Base-by-base conservation (phyloP, 352 stramenopile genomes). In the Globisporangium heterothallicum region DNA sequence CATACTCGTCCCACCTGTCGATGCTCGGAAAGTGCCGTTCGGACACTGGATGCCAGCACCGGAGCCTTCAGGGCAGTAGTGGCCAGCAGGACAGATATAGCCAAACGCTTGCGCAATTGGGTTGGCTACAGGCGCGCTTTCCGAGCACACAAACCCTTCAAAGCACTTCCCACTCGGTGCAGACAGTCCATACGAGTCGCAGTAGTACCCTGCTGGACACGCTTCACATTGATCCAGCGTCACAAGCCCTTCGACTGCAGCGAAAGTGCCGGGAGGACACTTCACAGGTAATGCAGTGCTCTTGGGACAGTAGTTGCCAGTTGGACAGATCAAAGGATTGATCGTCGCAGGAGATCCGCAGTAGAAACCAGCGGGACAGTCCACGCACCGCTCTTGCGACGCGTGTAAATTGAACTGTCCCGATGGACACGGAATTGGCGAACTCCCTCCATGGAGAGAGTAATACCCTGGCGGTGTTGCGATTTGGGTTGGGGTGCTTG, bases 191-290 rank as follows among this genome's bases (percentile, higher is more conserved):
- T 86, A 92, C 14, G 87, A 84, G 44, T 97, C 89, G 58, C 92
- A 98, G 42, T 89, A 98, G 22, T 66, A 77, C 0, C 92, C 92
- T 8, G 74, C 63, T 9, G 82, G 68, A 63, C 92, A 98, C 18
- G 64, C 30, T 21, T 78, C 70, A 45, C 92, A 98, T 53, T 96
- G 80, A 0, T 71, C 58, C 19, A 78, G 63, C 19, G 72, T 69
- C 7, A 83, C 61, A 0, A 97, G 66, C n/a, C 81, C 78, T 21
- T 82, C 63, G 1, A 70, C 47, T 9, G 76, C 71, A 8, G 72
- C 69, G 54, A 80, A 84, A 8, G 65, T 84, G 2, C 85, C 84
- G 7, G 72, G 68, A 2, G 66, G 56, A 50, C 87, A 97, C 52
- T 82, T 81, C 0, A 87, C 55, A 8, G 82, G 60, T 1, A 86